These are phyloP conservation scores for Lichtheimia corymbifera DNA, from an alignment of 371 early-diverging fungal species.

Conservation along the genomic window DNA sequence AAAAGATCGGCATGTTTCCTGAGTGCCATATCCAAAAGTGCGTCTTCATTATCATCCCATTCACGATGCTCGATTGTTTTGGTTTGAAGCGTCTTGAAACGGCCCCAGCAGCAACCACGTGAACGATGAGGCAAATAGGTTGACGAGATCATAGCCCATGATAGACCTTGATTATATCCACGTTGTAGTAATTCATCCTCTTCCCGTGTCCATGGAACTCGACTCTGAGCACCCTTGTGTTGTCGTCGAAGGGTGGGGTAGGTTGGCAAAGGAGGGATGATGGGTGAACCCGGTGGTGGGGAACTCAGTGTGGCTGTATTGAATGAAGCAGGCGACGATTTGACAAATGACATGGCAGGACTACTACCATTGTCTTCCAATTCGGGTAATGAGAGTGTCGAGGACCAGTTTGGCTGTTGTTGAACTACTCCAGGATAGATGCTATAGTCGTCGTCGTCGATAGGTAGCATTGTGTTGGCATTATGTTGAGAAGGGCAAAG, in stretches of 20 bases:
- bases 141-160: conserved; percentile 49
- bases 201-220: conserved; percentile 39
- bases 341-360: conserved; percentile 12
- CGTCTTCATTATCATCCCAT: conserved; percentile 35
- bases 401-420: background rate
- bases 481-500: conserved; percentile 24
- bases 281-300: background rate
- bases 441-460: conserved; percentile 7
- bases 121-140: conserved; percentile 47
- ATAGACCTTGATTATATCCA: conserved; percentile 41
- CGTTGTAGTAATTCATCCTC: conserved; percentile 40
- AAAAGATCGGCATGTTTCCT: conserved; percentile 38
- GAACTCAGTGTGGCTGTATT: background rate
- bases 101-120: conserved; percentile 49
- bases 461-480: conserved; percentile 6
- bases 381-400: background rate
- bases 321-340: conserved; percentile 11
- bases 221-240: conserved; percentile 25
- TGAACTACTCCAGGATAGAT: background rate
- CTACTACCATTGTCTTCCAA: background rate
- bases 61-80: conserved; percentile 28
- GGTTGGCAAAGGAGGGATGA: background rate
- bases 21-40: conserved; percentile 23
- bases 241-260: background rate
- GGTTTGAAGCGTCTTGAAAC: conserved; percentile 41